Base-by-base conservation (phyloP, 768 basidiomycete species). In the Termitomyces bulborhizus region DNA sequence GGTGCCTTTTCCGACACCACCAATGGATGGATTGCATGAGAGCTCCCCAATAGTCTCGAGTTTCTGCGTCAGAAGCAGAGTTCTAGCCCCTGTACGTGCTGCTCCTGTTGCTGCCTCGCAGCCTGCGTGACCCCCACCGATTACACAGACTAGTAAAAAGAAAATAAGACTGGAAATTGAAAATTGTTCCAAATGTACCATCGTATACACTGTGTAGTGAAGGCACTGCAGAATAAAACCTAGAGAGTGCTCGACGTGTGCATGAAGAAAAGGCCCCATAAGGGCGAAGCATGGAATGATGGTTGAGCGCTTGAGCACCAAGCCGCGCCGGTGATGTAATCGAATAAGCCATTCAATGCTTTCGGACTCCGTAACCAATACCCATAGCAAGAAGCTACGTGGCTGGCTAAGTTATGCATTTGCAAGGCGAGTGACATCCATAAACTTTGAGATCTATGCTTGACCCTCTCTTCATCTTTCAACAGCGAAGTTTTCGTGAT, bases 51-150 rank as follows among this genome's bases (percentile, higher is more conserved):
- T n/a, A n/a, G n/a, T n/a, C n/a, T n/a, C n/a, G 15, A 90, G 64
- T 51, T 80, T 85, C 67, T 93, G 93, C 1, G 93, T 96, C 54
- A 96, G 68, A 7, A 96, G 75, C 8, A 93, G 62, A 0, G 92
- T 94, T 58, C 79, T 77, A 2, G 93, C 92, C 1, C 93, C 92
- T 0, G 86, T 81, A 44, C 93, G 77, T 1, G 93, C 92, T 15
- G 93, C 79, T 2, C 87, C 93, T 5, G 92, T 82, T 0, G 93
- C 93, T 1, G 93, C 93, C 66, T 96, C 93, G 62, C 90, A 93
- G 1, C 93, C 93, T 31, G 93, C 93, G 73, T 96, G 93, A 3
- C 93, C 93, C 3, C 88, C 93, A 27, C 93, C 93, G 61, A 96
- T 90, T 31, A 96, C 78, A 62, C 91, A 91, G 0, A 93, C 90